These are phyloP conservation scores for Hanseniaspora meyeri DNA, from an alignment of 805 yeast genomes.

Conservation along the genomic window DNA sequence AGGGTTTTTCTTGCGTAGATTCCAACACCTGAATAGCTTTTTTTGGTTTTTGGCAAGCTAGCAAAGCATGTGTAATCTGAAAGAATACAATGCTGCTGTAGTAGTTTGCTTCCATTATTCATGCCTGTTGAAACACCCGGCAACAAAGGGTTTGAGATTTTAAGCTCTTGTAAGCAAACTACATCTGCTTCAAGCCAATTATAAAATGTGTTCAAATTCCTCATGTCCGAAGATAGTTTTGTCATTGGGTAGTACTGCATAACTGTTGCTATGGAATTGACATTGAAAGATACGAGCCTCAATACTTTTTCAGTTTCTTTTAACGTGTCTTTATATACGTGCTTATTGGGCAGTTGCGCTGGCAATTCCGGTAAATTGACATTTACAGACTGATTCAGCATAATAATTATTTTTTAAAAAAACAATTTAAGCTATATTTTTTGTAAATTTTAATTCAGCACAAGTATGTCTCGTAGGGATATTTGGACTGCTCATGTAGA, in stretches of 20 bases:
- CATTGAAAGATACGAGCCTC: constrained; percentile 63
- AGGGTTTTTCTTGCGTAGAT: constrained; percentile 51
- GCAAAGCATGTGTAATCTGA: constrained; percentile 53
- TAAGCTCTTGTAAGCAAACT: constrained; percentile 78
- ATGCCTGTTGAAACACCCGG: neutral
- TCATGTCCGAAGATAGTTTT: constrained; percentile 24
- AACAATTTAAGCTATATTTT: no score
- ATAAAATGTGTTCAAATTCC: constrained; percentile 33
- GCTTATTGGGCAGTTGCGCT: neutral
- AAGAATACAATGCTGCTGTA: constrained; percentile 37
- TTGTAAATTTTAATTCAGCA: no score
- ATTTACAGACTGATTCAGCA: neutral
- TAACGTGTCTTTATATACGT: constrained; percentile 1
- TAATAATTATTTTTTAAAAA: no score
- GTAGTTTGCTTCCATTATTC: neutral
- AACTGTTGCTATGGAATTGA: constrained; percentile 71
- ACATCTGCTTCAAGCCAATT: constrained; percentile 53
- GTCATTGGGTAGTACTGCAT: constrained; percentile 81
- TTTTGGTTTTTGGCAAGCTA: constrained; percentile 51
- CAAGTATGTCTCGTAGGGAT: no score
- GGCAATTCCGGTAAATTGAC: neutral
- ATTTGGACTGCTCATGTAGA: no score
- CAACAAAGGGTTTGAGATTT: constrained; percentile 40
- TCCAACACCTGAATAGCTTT: constrained; percentile 89
- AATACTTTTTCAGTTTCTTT: constrained; percentile 16